A percentile compares a stretch with the other conserved stretches of the same genome.
Conservation (phyloP, 2,329 filamentous ascomycete species). For the Aspergillus sp. region DNA sequence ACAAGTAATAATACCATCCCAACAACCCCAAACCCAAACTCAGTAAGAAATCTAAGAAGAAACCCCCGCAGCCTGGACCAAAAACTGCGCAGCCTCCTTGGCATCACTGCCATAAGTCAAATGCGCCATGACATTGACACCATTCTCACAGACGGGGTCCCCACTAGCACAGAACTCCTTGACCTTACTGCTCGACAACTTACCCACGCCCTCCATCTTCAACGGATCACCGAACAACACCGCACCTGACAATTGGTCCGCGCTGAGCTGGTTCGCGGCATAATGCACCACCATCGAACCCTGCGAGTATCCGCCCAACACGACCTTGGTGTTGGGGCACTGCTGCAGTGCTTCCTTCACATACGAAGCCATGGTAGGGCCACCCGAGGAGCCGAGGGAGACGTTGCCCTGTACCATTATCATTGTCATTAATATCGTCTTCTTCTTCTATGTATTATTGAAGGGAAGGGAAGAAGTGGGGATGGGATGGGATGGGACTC, state of each 20-base stretch:
- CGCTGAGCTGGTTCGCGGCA: slow-evolving; percentile 32
- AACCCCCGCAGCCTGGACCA: slow-evolving; percentile 29
- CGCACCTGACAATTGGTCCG: slow-evolving; percentile 42
- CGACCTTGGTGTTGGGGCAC: slow-evolving; percentile 38
- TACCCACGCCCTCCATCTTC: slow-evolving; percentile 40
- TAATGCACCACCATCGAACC: slow-evolving; percentile 41
- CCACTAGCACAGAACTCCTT: slow-evolving; percentile 54
- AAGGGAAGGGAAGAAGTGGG: no score
- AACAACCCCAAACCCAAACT: no score
- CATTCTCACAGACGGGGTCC: slow-evolving; percentile 55
- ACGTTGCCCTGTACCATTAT: slow-evolving; percentile 28
- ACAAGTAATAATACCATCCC: background rate
- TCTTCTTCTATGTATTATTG: no score
- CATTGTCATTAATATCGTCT: background rate
- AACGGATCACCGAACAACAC: slow-evolving; percentile 53
- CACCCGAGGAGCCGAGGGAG: slow-evolving; percentile 30
- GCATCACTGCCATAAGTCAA: slow-evolving; percentile 43
- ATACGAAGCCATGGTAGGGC: slow-evolving; percentile 32
- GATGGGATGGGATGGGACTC: background rate
- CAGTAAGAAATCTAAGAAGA: background rate
- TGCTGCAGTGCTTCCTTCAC: slow-evolving; percentile 32
- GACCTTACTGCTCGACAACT: slow-evolving; percentile 45
- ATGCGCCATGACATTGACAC: slow-evolving; percentile 47
- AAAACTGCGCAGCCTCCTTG: slow-evolving; percentile 41
- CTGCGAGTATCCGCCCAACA: slow-evolving; percentile 39